Conservation (phyloP, 345 rosid genomes). For the Citrus inodora region DNA sequence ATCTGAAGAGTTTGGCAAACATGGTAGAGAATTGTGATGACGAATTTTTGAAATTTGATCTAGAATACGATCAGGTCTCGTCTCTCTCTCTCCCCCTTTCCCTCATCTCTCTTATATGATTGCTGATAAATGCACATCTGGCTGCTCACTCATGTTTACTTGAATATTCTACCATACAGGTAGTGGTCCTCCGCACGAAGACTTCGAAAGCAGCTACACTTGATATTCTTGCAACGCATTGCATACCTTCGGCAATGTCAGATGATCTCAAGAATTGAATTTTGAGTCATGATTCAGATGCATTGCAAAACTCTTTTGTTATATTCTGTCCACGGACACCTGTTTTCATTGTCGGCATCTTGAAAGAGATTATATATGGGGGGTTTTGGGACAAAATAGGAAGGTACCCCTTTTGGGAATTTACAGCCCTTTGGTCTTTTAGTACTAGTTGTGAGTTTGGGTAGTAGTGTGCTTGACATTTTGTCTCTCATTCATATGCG, state of each 20-base stretch:
- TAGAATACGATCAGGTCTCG: slow-evolving; percentile 56
- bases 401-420: not conserved
- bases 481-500: not conserved
- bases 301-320: not conserved
- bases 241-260: slow-evolving; percentile 67
- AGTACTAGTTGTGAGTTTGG: not conserved
- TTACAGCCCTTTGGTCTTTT: not conserved
- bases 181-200: slow-evolving; percentile 48
- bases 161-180: slow-evolving; percentile 27
- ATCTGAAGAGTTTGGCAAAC: slow-evolving; percentile 55
- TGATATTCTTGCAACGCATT: slow-evolving; percentile 58
- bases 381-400: not conserved
- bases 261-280: slow-evolving; percentile 53
- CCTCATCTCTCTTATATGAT: not conserved
- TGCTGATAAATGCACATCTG: not conserved
- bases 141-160: not conserved
- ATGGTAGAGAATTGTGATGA: slow-evolving; percentile 62
- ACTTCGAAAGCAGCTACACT: slow-evolving; percentile 55
- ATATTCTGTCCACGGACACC: not conserved
- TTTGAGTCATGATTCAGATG: not conserved
- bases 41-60: slow-evolving; percentile 59
- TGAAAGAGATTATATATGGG: not conserved
- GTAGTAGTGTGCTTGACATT: not conserved
- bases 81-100: not conserved
- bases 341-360: not conserved